These are phyloP conservation scores for Penicillium crustosum DNA, from an alignment of 2,329 filamentous ascomycete species.

Conservation along the genomic window DNA sequence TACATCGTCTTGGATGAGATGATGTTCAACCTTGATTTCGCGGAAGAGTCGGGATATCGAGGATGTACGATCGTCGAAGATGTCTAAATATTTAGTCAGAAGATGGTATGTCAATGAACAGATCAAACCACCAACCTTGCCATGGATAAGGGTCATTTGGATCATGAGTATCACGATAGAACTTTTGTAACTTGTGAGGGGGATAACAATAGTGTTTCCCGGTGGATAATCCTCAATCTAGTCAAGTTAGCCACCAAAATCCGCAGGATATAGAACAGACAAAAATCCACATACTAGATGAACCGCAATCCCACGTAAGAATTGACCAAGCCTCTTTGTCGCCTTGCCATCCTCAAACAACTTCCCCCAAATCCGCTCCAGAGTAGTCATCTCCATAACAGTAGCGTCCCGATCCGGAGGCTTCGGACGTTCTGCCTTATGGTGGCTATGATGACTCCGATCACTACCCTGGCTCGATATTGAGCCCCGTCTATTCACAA, in stretches of 20 bases:
- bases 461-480: slow-evolving; percentile 39
- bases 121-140: slow-evolving; percentile 50
- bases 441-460: slow-evolving; percentile 18
- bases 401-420: slow-evolving; percentile 42
- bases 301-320: slow-evolving; percentile 70
- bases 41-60: slow-evolving; percentile 61
- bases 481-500: slow-evolving; percentile 34
- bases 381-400: slow-evolving; percentile 53
- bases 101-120: slow-evolving; percentile 7
- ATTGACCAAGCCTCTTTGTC: slow-evolving; percentile 66
- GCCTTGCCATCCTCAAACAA: slow-evolving; percentile 69
- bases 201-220: slow-evolving; percentile 67
- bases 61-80: slow-evolving; percentile 56
- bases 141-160: slow-evolving; percentile 68
- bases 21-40: slow-evolving; percentile 57
- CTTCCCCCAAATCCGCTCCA: slow-evolving; percentile 74
- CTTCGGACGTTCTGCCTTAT: slow-evolving; percentile 38
- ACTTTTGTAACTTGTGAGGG: slow-evolving; percentile 73
- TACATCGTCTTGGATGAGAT: slow-evolving; percentile 59
- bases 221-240: slow-evolving; percentile 70
- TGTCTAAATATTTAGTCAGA: slow-evolving; percentile 38
- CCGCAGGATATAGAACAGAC: background rate
- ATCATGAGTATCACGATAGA: slow-evolving; percentile 68
- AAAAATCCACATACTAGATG: slow-evolving; percentile 60
- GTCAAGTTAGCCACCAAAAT: slow-evolving; percentile 15